Conservation (phyloP, 768 basidiomycete genomes). For the Tulasnella calospora region DNA sequence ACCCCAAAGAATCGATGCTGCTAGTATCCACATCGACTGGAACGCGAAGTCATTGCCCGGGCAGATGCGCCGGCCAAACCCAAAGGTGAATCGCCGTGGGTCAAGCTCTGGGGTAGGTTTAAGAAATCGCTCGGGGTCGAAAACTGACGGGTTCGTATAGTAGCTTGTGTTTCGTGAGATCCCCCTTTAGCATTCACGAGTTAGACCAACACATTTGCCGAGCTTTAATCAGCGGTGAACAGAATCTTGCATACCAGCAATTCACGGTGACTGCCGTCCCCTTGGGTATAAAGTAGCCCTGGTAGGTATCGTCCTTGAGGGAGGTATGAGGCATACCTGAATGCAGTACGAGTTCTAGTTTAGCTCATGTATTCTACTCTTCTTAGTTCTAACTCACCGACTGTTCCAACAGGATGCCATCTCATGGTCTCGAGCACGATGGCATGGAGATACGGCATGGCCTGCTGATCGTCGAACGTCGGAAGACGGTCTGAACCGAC, state of each 20-base stretch:
- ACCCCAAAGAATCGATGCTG: background rate
- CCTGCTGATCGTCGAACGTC: conserved; percentile 7
- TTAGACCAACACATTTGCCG: too few species aligned
- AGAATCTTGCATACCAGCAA: too few species aligned
- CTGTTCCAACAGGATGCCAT: background rate
- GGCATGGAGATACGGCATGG: conserved; percentile 18
- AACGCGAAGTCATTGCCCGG: background rate
- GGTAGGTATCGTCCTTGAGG: too few species aligned
- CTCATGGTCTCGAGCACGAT: conserved; percentile 10
- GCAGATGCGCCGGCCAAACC: background rate
- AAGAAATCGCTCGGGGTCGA: background rate
- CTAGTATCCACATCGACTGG: background rate
- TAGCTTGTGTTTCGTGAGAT: background rate
- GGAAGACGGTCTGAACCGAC: conserved; percentile 17
- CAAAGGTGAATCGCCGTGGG: background rate
- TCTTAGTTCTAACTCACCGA: background rate
- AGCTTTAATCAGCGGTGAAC: too few species aligned
- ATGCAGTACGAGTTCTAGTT: too few species aligned
- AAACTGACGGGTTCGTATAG: background rate
- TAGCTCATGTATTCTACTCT: too few species aligned
- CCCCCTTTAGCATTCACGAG: background rate
- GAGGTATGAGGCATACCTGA: too few species aligned
- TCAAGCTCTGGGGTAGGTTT: background rate
- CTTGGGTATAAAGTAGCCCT: too few species aligned
- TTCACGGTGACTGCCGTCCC: too few species aligned